Base-by-base conservation (phyloP, 2,329 filamentous ascomycete genomes). In the Aspergillus fumigatus region DNA sequence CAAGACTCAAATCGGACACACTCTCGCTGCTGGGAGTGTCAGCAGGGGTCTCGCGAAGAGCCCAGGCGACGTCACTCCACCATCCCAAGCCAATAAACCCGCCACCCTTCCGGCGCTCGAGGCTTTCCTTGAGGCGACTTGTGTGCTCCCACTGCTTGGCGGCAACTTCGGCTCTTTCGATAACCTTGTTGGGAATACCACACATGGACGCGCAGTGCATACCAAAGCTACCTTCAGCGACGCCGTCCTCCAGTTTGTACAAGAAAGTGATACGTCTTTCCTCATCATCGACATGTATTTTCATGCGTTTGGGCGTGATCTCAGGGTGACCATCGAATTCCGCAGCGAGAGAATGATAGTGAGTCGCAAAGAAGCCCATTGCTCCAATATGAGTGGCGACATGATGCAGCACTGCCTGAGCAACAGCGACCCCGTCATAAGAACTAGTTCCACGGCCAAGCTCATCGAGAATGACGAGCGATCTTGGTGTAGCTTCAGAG, bases 181-280 rank as follows among this genome's bases (percentile, higher is more conserved):
- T 91, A 17, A 99, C 86, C 54, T 87, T 87, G 48, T 80, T 79
- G 0, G 91, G 85, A 61, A 99, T 97, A 1, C 94, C 94, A 67
- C 94, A 99, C 94, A 99, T 99, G 58, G 91, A 88, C 1, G 94
- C 94, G 70, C 94, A 99, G 73, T 99, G 94, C 94, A 99, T 99
- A 66, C 94, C 94, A 69, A 97, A 99, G 68, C 90, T 96, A 17
- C 94, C 94, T 73, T 97, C 92, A 0, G 94, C 94, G 9, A 97
- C 91, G 1, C 94, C 94, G 14, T 90, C 84, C 74, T 97, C 94
- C 0, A 99, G 83, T 68, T 90, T 92, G 78, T 99, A 99, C 54
- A 99, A 73, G 77, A 99, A 99, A 0, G 93, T 97, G n/a, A 99
- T 87, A n/a, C 87, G 86, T 25, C 90, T 84, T 56, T 90, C 83